A percentile compares a stretch with the other conserved stretches of the same genome.
phyloP scores from a whole-genome alignment of 2,329 filamentous ascomycete species.

The Dactylellina sp. region DNA sequence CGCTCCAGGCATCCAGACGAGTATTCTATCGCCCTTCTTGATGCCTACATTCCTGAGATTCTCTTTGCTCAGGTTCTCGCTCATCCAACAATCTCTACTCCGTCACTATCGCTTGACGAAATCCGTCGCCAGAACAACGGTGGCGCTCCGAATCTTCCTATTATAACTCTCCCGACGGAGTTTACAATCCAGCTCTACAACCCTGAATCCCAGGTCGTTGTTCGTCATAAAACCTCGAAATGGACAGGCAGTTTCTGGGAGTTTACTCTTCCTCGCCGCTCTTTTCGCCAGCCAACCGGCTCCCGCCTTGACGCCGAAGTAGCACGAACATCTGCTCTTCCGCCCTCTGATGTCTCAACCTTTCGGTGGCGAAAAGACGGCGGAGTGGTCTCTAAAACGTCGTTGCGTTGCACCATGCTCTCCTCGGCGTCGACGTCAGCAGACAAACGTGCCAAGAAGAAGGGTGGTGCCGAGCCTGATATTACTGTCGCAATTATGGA shows the following conservation, averaged over 20 bases:
- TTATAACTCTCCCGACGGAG: slow-evolving; percentile 73
- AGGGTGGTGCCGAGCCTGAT: slow-evolving; percentile 76
- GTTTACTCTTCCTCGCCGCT: slow-evolving; percentile 88
- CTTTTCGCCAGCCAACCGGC: slow-evolving; percentile 82
- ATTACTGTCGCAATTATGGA: slow-evolving; percentile 89
- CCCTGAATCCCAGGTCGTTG: slow-evolving; percentile 82
- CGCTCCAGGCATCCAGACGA: slow-evolving; percentile 83
- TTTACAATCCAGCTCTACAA: slow-evolving; percentile 94
- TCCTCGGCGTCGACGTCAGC: slow-evolving; percentile 49
- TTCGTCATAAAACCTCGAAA: slow-evolving; percentile 77
- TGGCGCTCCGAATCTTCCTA: slow-evolving; percentile 75
- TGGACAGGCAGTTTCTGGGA: slow-evolving; percentile 89
- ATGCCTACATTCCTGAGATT: slow-evolving; percentile 82
- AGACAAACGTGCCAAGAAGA: slow-evolving; percentile 45
- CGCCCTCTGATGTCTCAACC: slow-evolving; percentile 57
- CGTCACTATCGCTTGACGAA: slow-evolving; percentile 82
- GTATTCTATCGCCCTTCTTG: slow-evolving; percentile 87
- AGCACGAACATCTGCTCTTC: slow-evolving; percentile 53
- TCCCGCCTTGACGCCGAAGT: slow-evolving; percentile 76
- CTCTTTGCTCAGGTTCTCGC: slow-evolving; percentile 89
- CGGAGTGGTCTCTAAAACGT: slow-evolving; percentile 58
- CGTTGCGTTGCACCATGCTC: slow-evolving; percentile 59
- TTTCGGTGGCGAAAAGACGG: slow-evolving; percentile 61
- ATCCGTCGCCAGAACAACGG: slow-evolving; percentile 77
- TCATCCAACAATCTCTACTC: slow-evolving; percentile 85